Percentiles rank a stretch among this genome's conserved stretches.
phyloP scores from a whole-genome alignment of 1,284 basidiomycete genomes.

The Ceratobasidium sp. region DNA sequence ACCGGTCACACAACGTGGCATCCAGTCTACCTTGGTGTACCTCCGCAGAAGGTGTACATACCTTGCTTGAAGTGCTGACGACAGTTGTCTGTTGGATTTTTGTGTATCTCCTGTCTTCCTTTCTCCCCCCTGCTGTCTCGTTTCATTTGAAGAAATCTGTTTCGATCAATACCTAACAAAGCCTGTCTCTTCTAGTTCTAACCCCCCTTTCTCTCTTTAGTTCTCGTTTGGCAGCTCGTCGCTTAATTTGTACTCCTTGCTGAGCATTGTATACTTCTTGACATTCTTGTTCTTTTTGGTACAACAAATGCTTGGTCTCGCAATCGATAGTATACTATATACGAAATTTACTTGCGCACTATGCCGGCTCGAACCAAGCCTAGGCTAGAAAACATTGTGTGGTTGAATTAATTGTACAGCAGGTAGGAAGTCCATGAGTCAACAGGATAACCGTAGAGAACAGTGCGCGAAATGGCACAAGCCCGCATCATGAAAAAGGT shows the following conservation, averaged over 20 bases:
- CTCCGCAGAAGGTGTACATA: too few species aligned
- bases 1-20: too few species aligned
- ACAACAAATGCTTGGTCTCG: too few species aligned
- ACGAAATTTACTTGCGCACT: too few species aligned
- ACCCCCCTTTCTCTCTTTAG: not conserved
- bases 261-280: constrained; percentile 3
- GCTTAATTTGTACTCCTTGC: constrained; percentile 4
- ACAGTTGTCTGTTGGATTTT: not conserved
- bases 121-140: not conserved
- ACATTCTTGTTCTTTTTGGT: not conserved
- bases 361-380: too few species aligned
- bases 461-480: too few species aligned
- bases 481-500: too few species aligned
- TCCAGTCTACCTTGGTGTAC: too few species aligned
- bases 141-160: constrained; percentile 6
- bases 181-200: constrained; percentile 24
- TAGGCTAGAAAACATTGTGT: not conserved
- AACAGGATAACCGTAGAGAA: not conserved
- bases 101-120: not conserved
- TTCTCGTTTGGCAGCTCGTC: constrained; percentile 11
- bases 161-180: not conserved
- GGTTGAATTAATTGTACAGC: constrained; percentile 38
- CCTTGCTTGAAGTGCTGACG: too few species aligned
- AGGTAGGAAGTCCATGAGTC: constrained; percentile 24
- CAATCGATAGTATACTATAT: too few species aligned